These are phyloP conservation scores for Ophiostoma triangulosporum DNA, from an alignment of 2,329 filamentous ascomycete species.

Conservation along the genomic window DNA sequence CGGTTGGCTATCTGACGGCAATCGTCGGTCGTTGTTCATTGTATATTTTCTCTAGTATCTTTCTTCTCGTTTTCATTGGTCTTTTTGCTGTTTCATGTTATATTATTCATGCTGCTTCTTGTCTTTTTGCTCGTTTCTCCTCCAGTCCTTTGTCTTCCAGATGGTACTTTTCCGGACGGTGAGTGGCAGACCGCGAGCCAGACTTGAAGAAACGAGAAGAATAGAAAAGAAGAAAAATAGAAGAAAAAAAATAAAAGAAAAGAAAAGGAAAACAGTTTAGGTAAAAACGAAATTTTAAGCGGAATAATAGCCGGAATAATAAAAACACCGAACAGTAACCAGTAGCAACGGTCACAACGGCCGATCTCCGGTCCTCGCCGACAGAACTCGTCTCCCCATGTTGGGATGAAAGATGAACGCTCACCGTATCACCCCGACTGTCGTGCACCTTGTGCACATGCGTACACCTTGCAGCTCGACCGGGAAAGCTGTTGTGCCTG, in stretches of 20 bases:
- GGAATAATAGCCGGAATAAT: too few relatives aligned
- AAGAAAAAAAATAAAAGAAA: neutral
- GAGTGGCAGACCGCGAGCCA: neutral
- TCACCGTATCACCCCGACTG: too few relatives aligned
- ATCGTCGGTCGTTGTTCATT: neutral
- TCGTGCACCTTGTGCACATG: too few relatives aligned
- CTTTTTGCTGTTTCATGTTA: conserved; percentile 1
- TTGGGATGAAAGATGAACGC: too few relatives aligned
- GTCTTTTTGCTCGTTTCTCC: neutral
- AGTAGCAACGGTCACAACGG: too few relatives aligned
- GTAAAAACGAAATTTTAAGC: too few relatives aligned
- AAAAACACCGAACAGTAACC: too few relatives aligned
- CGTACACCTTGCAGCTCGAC: too few relatives aligned
- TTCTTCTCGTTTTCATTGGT: neutral
- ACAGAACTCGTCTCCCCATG: neutral
- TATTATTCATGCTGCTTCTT: neutral
- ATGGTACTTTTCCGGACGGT: neutral
- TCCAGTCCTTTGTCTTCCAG: neutral
- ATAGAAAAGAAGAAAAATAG: neutral
- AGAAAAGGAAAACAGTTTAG: too few relatives aligned
- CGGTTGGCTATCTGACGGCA: neutral
- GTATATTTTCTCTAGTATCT: neutral
- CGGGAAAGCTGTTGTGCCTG: neutral
- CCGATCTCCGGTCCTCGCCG: neutral
- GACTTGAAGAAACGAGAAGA: neutral